Conservation (phyloP, 306 rosid genomes). For the Delonix regia region DNA sequence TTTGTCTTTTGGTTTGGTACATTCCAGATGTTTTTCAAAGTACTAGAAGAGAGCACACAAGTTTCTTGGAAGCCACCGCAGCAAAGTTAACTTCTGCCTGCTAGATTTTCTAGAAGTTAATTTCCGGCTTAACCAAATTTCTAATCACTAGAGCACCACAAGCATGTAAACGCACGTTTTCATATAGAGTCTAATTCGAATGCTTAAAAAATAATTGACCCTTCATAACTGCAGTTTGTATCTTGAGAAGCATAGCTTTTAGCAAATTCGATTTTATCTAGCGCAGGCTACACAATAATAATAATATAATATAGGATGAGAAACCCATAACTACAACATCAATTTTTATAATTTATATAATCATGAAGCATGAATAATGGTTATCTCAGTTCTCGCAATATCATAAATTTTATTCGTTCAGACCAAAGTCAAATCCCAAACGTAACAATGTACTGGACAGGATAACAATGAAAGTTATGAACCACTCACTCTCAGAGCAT, state of each 20-base stretch:
- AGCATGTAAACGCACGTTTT: not conserved
- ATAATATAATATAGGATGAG: not conserved
- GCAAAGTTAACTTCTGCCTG: not conserved
- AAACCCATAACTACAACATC: not conserved
- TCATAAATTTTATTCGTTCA: not conserved
- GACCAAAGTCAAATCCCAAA: not conserved
- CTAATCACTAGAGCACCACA: not conserved
- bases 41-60: not conserved
- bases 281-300: not conserved
- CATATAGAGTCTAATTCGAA: not conserved
- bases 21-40: not conserved
- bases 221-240: not conserved
- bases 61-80: not conserved
- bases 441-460: not conserved
- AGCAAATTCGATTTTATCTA: not conserved
- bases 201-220: not conserved
- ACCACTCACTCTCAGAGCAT: conserved; percentile 66
- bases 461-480: not conserved
- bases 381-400: not conserved
- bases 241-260: not conserved
- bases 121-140: not conserved
- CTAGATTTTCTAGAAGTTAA: not conserved
- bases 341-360: not conserved
- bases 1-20: not conserved
- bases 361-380: not conserved